A percentile compares a stretch with the other conserved stretches of the same genome.
Conservation (phyloP, 805 yeast species). For the Hanseniaspora lachancei region DNA sequence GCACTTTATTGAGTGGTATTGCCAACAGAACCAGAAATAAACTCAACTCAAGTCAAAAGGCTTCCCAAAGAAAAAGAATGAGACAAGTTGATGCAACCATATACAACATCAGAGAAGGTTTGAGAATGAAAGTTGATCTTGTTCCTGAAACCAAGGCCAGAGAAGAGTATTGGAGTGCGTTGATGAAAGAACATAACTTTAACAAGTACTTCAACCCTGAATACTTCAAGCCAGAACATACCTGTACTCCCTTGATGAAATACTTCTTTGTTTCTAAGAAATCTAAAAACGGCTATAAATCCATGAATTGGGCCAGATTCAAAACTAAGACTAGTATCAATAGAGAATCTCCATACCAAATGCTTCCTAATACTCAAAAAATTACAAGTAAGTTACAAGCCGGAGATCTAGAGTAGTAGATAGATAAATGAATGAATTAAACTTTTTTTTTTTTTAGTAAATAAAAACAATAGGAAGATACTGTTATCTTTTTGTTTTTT, state of each 20-base stretch:
- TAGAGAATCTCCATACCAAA: conserved; percentile 7
- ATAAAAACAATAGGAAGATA: background rate
- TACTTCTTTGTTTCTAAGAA: conserved; percentile 6
- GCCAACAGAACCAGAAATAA: conserved; percentile 61
- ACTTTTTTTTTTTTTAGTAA: background rate
- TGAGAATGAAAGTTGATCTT: conserved; percentile 33
- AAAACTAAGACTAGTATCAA: conserved; percentile 10
- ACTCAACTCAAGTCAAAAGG: conserved; percentile 67
- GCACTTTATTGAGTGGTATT: conserved; percentile 23
- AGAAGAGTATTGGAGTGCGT: background rate
- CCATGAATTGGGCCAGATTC: conserved; percentile 11
- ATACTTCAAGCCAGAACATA: conserved; percentile 9
- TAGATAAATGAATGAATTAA: background rate
- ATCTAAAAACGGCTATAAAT: conserved; percentile 2
- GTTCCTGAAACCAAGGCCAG: background rate
- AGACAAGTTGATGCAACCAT: conserved; percentile 69
- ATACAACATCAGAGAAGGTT: conserved; percentile 33
- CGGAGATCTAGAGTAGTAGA: background rate
- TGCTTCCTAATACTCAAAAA: background rate
- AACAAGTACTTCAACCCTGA: background rate
- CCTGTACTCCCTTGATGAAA: background rate
- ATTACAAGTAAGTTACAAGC: background rate
- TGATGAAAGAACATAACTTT: conserved; percentile 4
- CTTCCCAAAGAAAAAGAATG: conserved; percentile 73
- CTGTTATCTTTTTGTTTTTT: background rate